Conservation (phyloP, 2,329 filamentous ascomycete genomes). For the Neoascochyta sp. region DNA sequence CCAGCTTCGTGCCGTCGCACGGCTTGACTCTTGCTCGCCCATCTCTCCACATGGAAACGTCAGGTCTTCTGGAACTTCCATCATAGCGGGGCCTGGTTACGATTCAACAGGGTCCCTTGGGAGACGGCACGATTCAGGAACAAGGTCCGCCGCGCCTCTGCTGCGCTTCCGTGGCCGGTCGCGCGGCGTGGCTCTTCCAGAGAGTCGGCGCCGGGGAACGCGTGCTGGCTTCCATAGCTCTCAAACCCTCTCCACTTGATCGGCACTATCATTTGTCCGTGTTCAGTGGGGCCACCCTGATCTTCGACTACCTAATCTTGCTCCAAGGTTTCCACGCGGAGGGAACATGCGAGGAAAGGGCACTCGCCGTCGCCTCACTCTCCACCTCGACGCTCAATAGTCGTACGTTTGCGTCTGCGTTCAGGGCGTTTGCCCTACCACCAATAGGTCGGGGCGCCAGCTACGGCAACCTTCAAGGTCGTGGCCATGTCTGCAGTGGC, state of each 20-base stretch:
- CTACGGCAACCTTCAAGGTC: too few species aligned
- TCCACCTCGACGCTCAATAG: too few species aligned
- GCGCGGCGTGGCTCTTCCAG: slow-evolving; percentile 27
- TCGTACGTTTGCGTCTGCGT: too few species aligned
- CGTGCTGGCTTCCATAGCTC: slow-evolving; percentile 37
- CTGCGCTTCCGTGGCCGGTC: slow-evolving; percentile 21
- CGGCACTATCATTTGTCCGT: slow-evolving; percentile 36
- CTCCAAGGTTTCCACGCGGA: slow-evolving; percentile 21
- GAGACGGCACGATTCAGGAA: slow-evolving; percentile 30
- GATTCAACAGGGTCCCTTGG: slow-evolving; percentile 23
- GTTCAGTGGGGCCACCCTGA: slow-evolving; percentile 32
- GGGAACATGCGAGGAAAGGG: too few species aligned
- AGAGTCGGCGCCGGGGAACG: slow-evolving; percentile 38
- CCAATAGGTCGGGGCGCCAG: too few species aligned
- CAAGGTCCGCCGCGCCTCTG: slow-evolving; percentile 20
- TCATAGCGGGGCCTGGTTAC: slow-evolving; percentile 23
- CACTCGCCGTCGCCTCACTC: slow-evolving; percentile 11
- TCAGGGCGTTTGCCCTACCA: too few species aligned
- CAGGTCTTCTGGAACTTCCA: slow-evolving; percentile 33
- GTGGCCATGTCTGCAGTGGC: too few species aligned
- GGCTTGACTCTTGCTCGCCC: slow-evolving; percentile 7
- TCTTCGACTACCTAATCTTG: slow-evolving; percentile 31
- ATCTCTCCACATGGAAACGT: slow-evolving; percentile 8
- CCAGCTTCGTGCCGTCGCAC: slow-evolving; percentile 5
- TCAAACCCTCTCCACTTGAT: slow-evolving; percentile 27